Percentiles rank a stretch among this genome's conserved stretches.
Conservation (phyloP, 2,329 filamentous ascomycete genomes). For the Cercospora zeina region DNA sequence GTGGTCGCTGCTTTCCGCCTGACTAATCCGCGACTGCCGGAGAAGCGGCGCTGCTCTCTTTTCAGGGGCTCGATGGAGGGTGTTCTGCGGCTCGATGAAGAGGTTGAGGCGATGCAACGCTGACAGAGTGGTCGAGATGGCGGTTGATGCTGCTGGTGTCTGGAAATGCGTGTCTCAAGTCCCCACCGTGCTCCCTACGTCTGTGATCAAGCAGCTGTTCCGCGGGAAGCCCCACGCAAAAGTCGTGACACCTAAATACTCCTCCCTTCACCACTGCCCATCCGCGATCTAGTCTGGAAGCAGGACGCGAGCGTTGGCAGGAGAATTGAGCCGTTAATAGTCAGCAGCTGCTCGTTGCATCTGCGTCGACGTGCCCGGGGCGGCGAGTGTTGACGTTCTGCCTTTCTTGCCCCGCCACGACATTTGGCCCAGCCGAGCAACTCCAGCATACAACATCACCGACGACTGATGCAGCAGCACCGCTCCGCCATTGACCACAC, state of each 20-base stretch:
- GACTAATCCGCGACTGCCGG: constrained; percentile 24
- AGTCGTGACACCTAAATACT: not conserved
- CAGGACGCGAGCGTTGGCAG: not conserved
- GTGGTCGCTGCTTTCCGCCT: constrained; percentile 18
- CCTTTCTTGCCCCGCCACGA: constrained; percentile 8
- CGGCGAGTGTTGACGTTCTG: not conserved
- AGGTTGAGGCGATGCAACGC: constrained; percentile 24
- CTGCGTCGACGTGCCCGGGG: not conserved
- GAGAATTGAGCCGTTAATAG: not conserved
- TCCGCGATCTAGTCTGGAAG: not conserved
- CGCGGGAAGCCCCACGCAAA: not conserved
- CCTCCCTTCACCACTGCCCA: not conserved
- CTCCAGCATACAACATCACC: constrained; percentile 13
- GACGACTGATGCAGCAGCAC: constrained; percentile 1
- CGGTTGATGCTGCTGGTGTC: constrained; percentile 9
- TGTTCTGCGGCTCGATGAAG: constrained; percentile 25
- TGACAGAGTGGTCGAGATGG: constrained; percentile 20
- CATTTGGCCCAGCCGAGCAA: constrained; percentile 17
- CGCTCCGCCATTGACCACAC: constrained; percentile 2
- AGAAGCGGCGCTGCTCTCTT: constrained; percentile 12
- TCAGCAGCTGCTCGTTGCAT: not conserved
- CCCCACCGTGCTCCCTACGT: constrained; percentile 14
- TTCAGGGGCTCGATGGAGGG: constrained; percentile 9
- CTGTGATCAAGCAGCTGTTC: constrained; percentile 11
- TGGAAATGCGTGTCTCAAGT: constrained; percentile 16